Percentiles rank a stretch among this genome's conserved stretches.
Conservation (phyloP, 306 rosid species). For the Malus sieversii region DNA sequence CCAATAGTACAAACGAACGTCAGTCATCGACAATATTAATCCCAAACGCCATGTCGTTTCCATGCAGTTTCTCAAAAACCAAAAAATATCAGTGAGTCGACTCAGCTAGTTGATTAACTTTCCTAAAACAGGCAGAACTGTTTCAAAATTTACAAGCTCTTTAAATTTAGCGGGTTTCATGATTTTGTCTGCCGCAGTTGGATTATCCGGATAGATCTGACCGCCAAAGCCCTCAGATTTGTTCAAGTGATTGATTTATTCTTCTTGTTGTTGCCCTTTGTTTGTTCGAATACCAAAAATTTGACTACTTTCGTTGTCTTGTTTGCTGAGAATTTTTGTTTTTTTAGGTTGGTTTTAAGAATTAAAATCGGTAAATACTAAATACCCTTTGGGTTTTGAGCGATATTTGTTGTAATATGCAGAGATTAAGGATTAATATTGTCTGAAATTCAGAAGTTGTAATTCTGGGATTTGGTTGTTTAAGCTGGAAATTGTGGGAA, state of each 20-base stretch:
- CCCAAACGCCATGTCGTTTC: too few species aligned
- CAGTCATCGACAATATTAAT: too few species aligned
- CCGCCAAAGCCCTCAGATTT: not conserved
- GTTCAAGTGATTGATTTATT: not conserved
- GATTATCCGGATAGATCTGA: not conserved
- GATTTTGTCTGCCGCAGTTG: not conserved
- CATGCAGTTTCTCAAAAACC: too few species aligned
- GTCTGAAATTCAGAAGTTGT: not conserved
- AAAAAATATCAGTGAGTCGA: too few species aligned
- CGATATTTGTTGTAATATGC: not conserved
- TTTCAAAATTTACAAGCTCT: not conserved
- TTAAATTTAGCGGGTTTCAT: not conserved
- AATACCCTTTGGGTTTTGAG: not conserved
- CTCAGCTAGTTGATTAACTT: not conserved
- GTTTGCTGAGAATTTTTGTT: not conserved
- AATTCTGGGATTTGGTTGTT: not conserved
- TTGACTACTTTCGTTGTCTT: not conserved
- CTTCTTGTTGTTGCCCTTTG: not conserved
- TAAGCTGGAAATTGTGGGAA: too few species aligned
- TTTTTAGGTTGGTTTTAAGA: not conserved
- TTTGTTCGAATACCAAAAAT: not conserved
- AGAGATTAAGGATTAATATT: not conserved
- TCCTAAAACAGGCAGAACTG: not conserved
- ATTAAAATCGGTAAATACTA: not conserved
- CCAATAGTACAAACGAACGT: too few species aligned